phyloP scores from a whole-genome alignment of 1,284 basidiomycete genomes.

The Vanrija sp. region DNA sequence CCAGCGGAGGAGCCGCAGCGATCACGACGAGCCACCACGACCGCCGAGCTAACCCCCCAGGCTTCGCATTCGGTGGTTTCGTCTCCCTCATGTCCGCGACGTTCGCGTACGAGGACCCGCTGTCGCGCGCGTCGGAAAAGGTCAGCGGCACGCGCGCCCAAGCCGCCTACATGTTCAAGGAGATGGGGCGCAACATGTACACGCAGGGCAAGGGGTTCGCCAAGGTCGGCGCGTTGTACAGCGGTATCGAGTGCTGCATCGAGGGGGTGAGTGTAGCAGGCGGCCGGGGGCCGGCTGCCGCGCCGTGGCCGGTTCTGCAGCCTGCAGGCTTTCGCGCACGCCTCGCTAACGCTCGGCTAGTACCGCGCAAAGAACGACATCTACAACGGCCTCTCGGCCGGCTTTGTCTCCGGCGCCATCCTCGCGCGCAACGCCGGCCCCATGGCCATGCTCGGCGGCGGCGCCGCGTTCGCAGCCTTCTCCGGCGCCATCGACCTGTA shows the following conservation, averaged over 20 bases:
- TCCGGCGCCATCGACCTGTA: slow-evolving; percentile 83
- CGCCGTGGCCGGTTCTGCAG: too few species aligned
- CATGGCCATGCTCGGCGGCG: slow-evolving; percentile 74
- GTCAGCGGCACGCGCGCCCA: slow-evolving; percentile 49
- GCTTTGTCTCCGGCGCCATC: slow-evolving; percentile 62
- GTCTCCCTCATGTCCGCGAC: slow-evolving; percentile 94
- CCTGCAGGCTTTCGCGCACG: too few species aligned
- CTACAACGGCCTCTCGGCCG: slow-evolving; percentile 61
- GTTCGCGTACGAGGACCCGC: slow-evolving; percentile 92
- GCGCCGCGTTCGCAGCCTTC: slow-evolving; percentile 83
- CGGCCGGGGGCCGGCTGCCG: too few species aligned
- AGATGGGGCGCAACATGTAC: slow-evolving; percentile 94
- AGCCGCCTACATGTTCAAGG: slow-evolving; percentile 80
- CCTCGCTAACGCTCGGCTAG: slow-evolving; percentile 56
- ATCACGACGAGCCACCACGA: too few species aligned
- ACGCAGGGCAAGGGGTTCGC: slow-evolving; percentile 85
- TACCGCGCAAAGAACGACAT: slow-evolving; percentile 96
- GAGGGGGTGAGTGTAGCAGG: slow-evolving; percentile 71
- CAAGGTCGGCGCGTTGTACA: slow-evolving; percentile 89
- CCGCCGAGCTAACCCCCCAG: slow-evolving; percentile 54
- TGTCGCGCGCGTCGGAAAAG: slow-evolving; percentile 60
- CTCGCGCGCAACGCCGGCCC: slow-evolving; percentile 81
- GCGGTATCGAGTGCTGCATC: slow-evolving; percentile 90
- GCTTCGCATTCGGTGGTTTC: slow-evolving; percentile 88
- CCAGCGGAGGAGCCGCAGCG: too few species aligned